Percentiles rank a stretch among this genome's conserved stretches.
Conservation (phyloP, 176 grass and related monocot species). For the Hordeum marinum region DNA sequence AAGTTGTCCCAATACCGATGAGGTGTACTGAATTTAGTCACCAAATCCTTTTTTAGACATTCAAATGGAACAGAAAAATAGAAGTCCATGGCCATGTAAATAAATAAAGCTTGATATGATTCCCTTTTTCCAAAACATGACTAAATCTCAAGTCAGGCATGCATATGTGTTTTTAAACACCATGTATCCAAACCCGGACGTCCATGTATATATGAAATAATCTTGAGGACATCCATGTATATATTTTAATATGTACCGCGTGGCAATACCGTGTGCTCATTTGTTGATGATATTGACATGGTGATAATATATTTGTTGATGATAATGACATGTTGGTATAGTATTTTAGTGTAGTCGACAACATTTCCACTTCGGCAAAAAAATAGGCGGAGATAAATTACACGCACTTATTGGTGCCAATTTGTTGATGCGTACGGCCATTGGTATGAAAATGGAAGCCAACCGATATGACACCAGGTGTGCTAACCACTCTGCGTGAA, state of each 20-base stretch:
- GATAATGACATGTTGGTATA: neutral
- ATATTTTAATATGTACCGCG: neutral
- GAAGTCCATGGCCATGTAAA: neutral
- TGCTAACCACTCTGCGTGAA: neutral
- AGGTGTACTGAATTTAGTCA: neutral
- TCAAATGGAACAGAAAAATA: neutral
- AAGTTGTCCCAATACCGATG: neutral
- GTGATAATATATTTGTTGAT: neutral
- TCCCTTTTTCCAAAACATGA: neutral
- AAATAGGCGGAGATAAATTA: neutral
- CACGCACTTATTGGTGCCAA: neutral
- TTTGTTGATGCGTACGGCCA: neutral
- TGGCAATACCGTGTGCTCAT: neutral
- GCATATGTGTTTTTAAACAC: neutral
- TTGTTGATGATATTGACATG: neutral
- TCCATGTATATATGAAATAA: neutral
- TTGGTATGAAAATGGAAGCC: neutral
- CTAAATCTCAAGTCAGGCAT: neutral
- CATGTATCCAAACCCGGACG: neutral
- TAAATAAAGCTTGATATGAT: neutral
- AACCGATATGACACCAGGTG: neutral
- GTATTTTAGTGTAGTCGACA: neutral
- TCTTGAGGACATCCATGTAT: neutral
- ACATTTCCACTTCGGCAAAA: neutral
- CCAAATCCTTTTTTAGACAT: neutral